Conservation (phyloP, 2,329 filamentous ascomycete genomes). For the Drechslerella stenobrocha region DNA sequence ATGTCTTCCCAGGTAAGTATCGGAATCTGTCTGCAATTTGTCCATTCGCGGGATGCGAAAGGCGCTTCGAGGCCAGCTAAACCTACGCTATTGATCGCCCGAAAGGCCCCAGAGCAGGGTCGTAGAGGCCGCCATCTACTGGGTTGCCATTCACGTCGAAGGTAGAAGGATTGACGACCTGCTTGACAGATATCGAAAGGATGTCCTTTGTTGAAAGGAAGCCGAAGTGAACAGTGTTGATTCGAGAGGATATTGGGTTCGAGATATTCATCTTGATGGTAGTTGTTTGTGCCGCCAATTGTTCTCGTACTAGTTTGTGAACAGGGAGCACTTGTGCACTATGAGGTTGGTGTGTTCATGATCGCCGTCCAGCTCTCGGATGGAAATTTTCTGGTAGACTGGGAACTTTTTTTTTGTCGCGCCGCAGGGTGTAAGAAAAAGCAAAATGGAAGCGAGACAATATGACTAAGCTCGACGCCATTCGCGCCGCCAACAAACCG, state of each 20-base stretch:
- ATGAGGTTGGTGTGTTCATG: background rate
- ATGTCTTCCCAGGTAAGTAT: background rate
- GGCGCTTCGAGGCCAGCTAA: conserved; percentile 8
- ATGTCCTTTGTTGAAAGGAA: conserved; percentile 83
- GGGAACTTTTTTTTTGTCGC: conserved; percentile 2
- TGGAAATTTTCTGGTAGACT: background rate
- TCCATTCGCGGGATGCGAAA: background rate
- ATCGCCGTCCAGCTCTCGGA: background rate
- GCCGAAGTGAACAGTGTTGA: conserved; percentile 85
- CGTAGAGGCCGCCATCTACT: conserved; percentile 77
- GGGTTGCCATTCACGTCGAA: conserved; percentile 78
- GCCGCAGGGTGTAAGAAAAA: background rate
- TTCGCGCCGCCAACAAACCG: background rate
- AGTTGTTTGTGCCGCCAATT: background rate
- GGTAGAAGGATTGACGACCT: conserved; percentile 89
- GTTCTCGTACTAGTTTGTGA: background rate
- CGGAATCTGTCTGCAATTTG: background rate
- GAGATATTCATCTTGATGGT: conserved; percentile 67
- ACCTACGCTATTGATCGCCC: conserved; percentile 77
- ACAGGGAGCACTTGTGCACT: background rate
- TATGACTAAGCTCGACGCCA: conserved; percentile 1
- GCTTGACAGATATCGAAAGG: conserved; percentile 84
- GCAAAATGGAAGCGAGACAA: background rate
- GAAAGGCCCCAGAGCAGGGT: conserved; percentile 82
- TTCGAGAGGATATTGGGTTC: conserved; percentile 78